Evolutionary conservation across 192 early-diverging fungal genomes (phyloP).

Genomic region (Entophlyctis luteolus): DNA sequence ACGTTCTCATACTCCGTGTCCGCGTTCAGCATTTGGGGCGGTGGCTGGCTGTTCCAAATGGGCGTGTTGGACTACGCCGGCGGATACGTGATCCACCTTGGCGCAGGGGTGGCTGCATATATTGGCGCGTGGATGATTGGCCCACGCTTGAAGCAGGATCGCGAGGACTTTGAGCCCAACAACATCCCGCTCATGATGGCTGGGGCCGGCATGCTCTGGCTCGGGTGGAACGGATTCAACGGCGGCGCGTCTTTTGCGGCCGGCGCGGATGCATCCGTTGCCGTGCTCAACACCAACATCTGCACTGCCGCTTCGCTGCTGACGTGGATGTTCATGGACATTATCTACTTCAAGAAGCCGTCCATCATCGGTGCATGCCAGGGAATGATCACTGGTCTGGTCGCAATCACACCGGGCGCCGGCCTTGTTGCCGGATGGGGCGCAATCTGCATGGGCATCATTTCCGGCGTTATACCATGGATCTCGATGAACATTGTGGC

Average conservation of each 20-base stretch:
- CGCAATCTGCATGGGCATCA: too few relatives aligned
- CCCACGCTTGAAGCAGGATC: background rate
- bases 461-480: too few relatives aligned
- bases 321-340: slow-evolving; percentile 67
- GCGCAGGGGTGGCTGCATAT: slow-evolving; percentile 34
- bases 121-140: slow-evolving; percentile 61
- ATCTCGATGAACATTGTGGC: too few relatives aligned
- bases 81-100: slow-evolving; percentile 15
- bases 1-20: slow-evolving; percentile 88
- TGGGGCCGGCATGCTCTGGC: slow-evolving; percentile 73
- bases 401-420: slow-evolving; percentile 78
- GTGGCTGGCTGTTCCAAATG: slow-evolving; percentile 17
- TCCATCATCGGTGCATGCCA: slow-evolving; percentile 79
- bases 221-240: slow-evolving; percentile 83
- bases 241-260: slow-evolving; percentile 68
- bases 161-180: slow-evolving; percentile 30
- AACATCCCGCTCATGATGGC: slow-evolving; percentile 77
- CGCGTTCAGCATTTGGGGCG: slow-evolving; percentile 3
- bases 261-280: slow-evolving; percentile 65
- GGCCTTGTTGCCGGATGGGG: too few relatives aligned
- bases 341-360: slow-evolving; percentile 60
- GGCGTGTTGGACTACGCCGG: slow-evolving; percentile 23
- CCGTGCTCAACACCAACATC: slow-evolving; percentile 67
- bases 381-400: slow-evolving; percentile 79
- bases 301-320: slow-evolving; percentile 62